phyloP scores from a whole-genome alignment of 1,139 yeast species.

The Yamadazyma epiphylla region DNA sequence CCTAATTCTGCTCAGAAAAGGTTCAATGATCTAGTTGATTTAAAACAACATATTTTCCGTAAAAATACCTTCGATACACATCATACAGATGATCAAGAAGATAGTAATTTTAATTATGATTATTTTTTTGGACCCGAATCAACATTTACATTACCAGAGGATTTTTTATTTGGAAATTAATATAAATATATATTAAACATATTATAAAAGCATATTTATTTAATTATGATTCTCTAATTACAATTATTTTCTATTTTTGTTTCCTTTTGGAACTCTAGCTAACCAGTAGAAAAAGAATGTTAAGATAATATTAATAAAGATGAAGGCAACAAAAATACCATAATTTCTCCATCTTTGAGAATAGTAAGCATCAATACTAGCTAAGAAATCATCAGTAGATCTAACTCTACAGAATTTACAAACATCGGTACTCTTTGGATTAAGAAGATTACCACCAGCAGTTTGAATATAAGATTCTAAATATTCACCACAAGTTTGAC shows the following conservation, averaged over 20 bases:
- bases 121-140: slow-evolving; percentile 1
- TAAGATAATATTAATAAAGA: slow-evolving; percentile 48
- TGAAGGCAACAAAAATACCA: slow-evolving; percentile 51
- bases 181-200: too few species aligned
- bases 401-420: slow-evolving; percentile 53
- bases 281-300: slow-evolving; percentile 65
- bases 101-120: neutral
- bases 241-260: slow-evolving; percentile 13
- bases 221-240: slow-evolving; percentile 17
- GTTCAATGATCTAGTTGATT: neutral
- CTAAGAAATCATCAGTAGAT: slow-evolving; percentile 49
- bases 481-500: slow-evolving; percentile 52
- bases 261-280: slow-evolving; percentile 67
- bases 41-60: neutral
- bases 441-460: slow-evolving; percentile 50
- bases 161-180: too few species aligned
- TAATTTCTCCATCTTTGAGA: slow-evolving; percentile 63
- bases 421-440: slow-evolving; percentile 35
- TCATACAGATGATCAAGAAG: neutral
- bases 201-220: too few species aligned
- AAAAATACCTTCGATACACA: neutral
- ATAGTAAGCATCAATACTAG: slow-evolving; percentile 42
- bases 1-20: slow-evolving; percentile 1
- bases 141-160: neutral
- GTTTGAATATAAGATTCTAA: slow-evolving; percentile 38